Evolutionary conservation across 1,284 basidiomycete species (phyloP), one percentile per base, ranked within the genome.

Genomic region (Ustilago xerochloae): DNA sequence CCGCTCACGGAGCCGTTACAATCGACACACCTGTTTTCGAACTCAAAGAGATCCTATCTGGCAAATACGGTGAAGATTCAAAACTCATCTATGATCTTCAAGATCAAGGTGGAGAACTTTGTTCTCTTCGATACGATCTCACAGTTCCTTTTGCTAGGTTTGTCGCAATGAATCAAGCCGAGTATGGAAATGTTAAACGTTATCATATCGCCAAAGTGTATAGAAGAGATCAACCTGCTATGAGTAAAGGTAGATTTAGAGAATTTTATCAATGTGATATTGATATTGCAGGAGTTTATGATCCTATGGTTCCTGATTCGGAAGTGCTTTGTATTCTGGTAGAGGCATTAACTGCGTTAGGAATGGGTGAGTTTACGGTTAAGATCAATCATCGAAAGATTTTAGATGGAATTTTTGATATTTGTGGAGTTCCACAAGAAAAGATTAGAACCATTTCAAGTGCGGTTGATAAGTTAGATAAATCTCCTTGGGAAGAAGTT

Each of bases 191-290:
- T 65, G 88, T 89, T 85, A 98, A 98, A 86, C 86, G 97, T 33
- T 99, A 95, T 90, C 96, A 99, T 86, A 91, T 99, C 57, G 95
- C 94, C 29, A 99, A 99, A 86, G 96, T 99, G 24, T 99, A 99
- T 86, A 88, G 97, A 71, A 87, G 97, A 82, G 96, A 99, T 85
- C 95, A 92, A 81, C 96, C 97, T 1, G 95, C 96, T 63, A 95
- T 99, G 92, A 92, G 91, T 55, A 99, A 99, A 86, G 96, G 96
- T 4, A 89, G 96, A 36, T 97, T 99, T 94, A 89, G 96, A 70
- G 96, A 99, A 87, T 99, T 99, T 84, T 95, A 93, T 84, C 96
- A 99, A 86, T 97, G 96, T 74, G 96, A 99, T 85, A 93, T 98
- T 81, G 97, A 99, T 85, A 95, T 99, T 71, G 90, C 93, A n/a